Base-by-base conservation (phyloP, 2,329 filamentous ascomycete species). In the Cercospora citrullina region DNA sequence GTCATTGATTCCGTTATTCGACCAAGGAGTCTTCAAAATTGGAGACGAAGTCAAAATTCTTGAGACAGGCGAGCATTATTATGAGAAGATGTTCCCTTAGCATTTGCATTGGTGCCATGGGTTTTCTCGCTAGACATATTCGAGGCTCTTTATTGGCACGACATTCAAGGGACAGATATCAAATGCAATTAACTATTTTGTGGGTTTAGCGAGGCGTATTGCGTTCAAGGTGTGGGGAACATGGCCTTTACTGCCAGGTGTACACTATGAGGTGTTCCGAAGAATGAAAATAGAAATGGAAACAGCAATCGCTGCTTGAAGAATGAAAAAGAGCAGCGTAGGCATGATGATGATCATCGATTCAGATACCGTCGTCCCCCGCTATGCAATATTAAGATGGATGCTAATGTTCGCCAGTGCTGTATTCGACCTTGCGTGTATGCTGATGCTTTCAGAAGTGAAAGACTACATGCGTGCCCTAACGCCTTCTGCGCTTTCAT, bases 11-110 rank as follows among this genome's bases (percentile, higher is more conserved):
- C 77, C 77, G 9, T 60, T 78, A 18, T 75, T 77, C 21, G 65
- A 72, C 51, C 60, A 72, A 30, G 74, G 74, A 6, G 65, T 72
- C 9, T 59, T 78, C 16, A 71, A 69, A 42, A 71, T 79, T 60
- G 77, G 77, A 8, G 77, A 77, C 60, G 66, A 72, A 63, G 69
- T 79, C 8, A 70, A 77, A 10, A 74, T 79, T 3, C 42, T 77
- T 18, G 75, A 76, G 67, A 73, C 62, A 9, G 75, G 75, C 16
- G 76, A 75, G 69, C 72, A 76, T 69, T 63, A 60, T 18, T 76
- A 76, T 66, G 73, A 77, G 68, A 76, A 77, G 71, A 77, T 76
- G 75, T 73, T 75, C 21, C 57, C 64, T 28, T 60, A 42, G n/a
- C 1, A 26, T 16, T 1, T 30, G 51, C 26, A 18, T n/a, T 1